Percentiles rank a stretch among this genome's conserved stretches.
phyloP scores from a whole-genome alignment of 148 eudicot species.

The Fallopia convolvulus region DNA sequence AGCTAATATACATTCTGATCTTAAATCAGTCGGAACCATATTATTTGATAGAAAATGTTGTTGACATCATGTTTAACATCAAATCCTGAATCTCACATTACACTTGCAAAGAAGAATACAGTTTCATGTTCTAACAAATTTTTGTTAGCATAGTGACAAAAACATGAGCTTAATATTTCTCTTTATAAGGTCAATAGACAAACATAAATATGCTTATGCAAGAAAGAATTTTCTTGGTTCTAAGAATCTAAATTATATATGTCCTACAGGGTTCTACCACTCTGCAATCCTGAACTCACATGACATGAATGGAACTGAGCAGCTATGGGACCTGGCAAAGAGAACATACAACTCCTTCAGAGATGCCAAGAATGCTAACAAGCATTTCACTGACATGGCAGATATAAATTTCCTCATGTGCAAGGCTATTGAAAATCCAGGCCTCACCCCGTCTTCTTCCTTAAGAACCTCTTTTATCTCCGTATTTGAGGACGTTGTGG shows the following conservation, averaged over 20 bases:
- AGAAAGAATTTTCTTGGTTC: neutral
- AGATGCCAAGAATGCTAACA: constrained; percentile 53
- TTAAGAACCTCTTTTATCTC: constrained; percentile 73
- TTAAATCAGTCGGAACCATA: neutral
- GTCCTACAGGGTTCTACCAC: constrained; percentile 67
- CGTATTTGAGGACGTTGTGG: constrained; percentile 62
- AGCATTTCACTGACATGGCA: constrained; percentile 84
- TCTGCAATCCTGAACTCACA: constrained; percentile 75
- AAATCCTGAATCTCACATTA: neutral
- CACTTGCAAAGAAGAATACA: neutral
- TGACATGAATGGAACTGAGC: constrained; percentile 61
- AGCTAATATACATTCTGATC: neutral
- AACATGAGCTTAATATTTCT: neutral
- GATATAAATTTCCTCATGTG: constrained; percentile 89
- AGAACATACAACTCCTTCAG: constrained; percentile 44
- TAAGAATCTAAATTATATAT: neutral
- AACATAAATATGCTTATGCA: neutral
- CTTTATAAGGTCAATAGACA: neutral
- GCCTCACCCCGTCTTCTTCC: constrained; percentile 75
- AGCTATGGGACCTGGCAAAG: constrained; percentile 66
- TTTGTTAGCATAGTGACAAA: neutral
- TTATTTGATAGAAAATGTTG: neutral
- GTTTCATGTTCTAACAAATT: neutral
- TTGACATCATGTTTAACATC: neutral
- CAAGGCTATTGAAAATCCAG: constrained; percentile 83